Evolutionary conservation across 805 yeast genomes (phyloP).

Genomic region (Ascoidea tarda): DNA sequence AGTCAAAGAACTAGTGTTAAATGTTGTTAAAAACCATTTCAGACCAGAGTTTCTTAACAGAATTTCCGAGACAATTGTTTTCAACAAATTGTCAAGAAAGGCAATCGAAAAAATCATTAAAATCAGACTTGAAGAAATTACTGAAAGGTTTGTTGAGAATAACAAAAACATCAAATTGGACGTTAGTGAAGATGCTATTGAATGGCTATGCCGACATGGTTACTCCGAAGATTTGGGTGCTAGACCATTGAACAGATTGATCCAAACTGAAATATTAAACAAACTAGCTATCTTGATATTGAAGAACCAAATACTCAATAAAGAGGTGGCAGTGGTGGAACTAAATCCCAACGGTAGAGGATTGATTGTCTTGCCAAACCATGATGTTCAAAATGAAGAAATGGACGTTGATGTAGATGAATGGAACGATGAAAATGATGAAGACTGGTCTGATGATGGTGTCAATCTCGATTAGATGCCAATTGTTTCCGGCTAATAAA

Average conservation of each 20-base stretch:
- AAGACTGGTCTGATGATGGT: constrained; percentile 39
- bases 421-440: constrained; percentile 44
- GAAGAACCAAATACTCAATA: constrained; percentile 76
- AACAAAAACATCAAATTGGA: constrained; percentile 66
- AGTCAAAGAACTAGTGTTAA: constrained; percentile 71
- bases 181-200: constrained; percentile 64
- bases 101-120: constrained; percentile 88
- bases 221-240: constrained; percentile 94
- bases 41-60: constrained; percentile 96
- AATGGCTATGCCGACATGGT: constrained; percentile 73
- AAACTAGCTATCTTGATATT: constrained; percentile 78
- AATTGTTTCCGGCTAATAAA: too few species aligned
- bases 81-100: constrained; percentile 82
- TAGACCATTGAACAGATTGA: constrained; percentile 85
- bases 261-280: constrained; percentile 80
- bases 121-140: constrained; percentile 74
- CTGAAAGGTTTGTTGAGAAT: constrained; percentile 69
- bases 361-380: constrained; percentile 76
- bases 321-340: constrained; percentile 67
- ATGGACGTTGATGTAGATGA: constrained; percentile 40
- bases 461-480: constrained; percentile 12
- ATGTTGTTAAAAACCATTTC: constrained; percentile 74
- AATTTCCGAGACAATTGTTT: constrained; percentile 83
- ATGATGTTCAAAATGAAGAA: constrained; percentile 35
- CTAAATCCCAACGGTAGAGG: constrained; percentile 39